A percentile compares a stretch with the other conserved stretches of the same genome.
phyloP scores from a whole-genome alignment of 345 rosid species.

The Lepidium africanum region DNA sequence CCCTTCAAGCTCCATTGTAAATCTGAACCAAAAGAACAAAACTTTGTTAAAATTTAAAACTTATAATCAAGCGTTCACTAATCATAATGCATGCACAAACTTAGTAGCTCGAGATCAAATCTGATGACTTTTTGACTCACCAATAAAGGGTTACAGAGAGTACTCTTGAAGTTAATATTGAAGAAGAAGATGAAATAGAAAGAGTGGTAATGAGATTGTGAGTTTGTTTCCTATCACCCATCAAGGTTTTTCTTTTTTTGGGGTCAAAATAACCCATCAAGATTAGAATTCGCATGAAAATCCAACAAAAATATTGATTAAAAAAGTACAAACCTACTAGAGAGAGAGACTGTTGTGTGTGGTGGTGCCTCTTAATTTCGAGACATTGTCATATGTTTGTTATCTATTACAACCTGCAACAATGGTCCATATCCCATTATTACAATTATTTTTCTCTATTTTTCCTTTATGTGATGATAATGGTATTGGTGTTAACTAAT shows the following conservation, averaged over 20 bases:
- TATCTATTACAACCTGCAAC: constrained; percentile 23
- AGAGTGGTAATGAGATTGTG: constrained; percentile 4
- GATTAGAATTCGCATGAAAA: constrained; percentile 19
- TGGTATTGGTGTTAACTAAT: constrained; percentile 2
- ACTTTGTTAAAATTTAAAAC: neutral
- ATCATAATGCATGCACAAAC: constrained; percentile 15
- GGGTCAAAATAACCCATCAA: constrained; percentile 9
- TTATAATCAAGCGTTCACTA: neutral
- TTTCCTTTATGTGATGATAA: constrained; percentile 6
- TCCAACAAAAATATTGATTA: constrained; percentile 13
- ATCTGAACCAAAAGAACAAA: constrained; percentile 2
- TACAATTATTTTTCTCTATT: constrained; percentile 10
- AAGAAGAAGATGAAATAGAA: neutral
- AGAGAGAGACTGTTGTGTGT: constrained; percentile 18
- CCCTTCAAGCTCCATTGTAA: constrained; percentile 23
- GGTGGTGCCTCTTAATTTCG: constrained; percentile 28
- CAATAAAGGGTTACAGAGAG: neutral
- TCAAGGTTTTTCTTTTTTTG: neutral
- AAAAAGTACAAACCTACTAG: constrained; percentile 19
- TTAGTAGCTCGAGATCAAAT: neutral
- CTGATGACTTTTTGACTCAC: neutral
- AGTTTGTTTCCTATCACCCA: constrained; percentile 29
- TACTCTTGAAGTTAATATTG: neutral
- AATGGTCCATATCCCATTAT: constrained; percentile 30
- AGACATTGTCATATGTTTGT: constrained; percentile 30